Evolutionary conservation across 2,329 filamentous ascomycete genomes (phyloP), one percentile per base, ranked within the genome.

Genomic region (Sphaceloma murrayae): DNA sequence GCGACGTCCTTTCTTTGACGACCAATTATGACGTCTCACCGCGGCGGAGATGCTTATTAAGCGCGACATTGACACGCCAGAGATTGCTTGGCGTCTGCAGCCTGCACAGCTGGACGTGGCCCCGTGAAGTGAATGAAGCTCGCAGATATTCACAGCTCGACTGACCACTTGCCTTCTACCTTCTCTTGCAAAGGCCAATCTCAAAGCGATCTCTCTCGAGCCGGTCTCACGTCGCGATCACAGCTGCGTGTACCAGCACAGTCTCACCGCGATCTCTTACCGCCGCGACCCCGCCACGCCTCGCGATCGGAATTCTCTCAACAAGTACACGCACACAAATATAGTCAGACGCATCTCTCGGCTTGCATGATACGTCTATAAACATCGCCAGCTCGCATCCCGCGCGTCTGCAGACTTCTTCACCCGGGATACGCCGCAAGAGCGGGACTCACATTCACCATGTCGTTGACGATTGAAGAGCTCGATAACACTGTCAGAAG

Each of bases 401-500:
- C 56, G 54, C 55, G 54, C 53, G 52, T 56, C 16, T 19, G 50
- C 49, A 52, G 38, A 39, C 39, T 46, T 53, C 49, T 34, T 31
- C 36, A 51, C 51, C 33, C 44, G 48, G 36, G 39, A 46, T 52
- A 47, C 48, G 52, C 52, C 46, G 47, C 47, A 47, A 47, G 49
- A 49, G 48, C 49, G 49, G 50, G n/a, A 48, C 46, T 18, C 43
- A 46, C 50, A 48, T 47, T 51, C 61, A 62, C 51, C 52, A 80
- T 80, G 76, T 75, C 76, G 57, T 67, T 77, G 63, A 75, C 83
- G 59, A 89, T 98, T 67, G 79, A 83, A 66, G 91, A 98, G 78
- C 80, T 98, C 72, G 91, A 98, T 77, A 81, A 75, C 66, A 91
- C 87, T 55, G 89, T 96, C 74, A 88, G 85, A 65, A 80, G 85